Evolutionary conservation across 75 land plant species (phyloP), one percentile per base, ranked within the genome.

Genomic region (Pinus tabuliformis): DNA sequence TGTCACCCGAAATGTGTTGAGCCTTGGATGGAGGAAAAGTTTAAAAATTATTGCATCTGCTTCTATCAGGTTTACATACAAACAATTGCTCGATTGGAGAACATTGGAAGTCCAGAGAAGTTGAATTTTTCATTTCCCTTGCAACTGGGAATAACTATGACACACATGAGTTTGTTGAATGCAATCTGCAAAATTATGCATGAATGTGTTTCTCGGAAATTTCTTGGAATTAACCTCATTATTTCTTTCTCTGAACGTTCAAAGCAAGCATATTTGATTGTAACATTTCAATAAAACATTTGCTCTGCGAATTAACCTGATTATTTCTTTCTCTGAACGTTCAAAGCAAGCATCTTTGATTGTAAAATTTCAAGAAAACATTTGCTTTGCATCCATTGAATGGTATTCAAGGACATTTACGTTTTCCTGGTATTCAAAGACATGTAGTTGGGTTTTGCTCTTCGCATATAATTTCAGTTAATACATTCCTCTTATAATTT

Each of bases 1-100:
- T 97, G 99, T 87, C 97, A 94, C 79, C 99, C 98, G 18, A 97
- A 94, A 73, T n/a, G n/a, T n/a, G n/a, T n/a, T 94, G 99, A 97
- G 79, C 99, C 99, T 11, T 97, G 99, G 99, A 89, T 94, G 72
- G 99, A 97, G 78, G 99, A 92, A 18, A 97, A 97, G 73, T 97
- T 97, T 80, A 93, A 94, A 74, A 78, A 91, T 97, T 58, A 94
- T 97, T 75, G 99, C 93, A 60, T 90, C 95, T 37, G 97, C 98
- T 18, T 78, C 94, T 75, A 91, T 97, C 20, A 93, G 98, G n/a
- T 89, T 97, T 30, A 92, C 93, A 24, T 94, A 94, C 82, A 97
- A 92, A 61, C 99, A 91, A 14, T 92, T 94, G 77, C 93, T 21
- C 82, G 84, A 24, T 89, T 97, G 60, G 93, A 92, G 79, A 97